phyloP scores from a whole-genome alignment of 371 early-diverging fungal genomes.

The Apophysomyces trapeziformis region DNA sequence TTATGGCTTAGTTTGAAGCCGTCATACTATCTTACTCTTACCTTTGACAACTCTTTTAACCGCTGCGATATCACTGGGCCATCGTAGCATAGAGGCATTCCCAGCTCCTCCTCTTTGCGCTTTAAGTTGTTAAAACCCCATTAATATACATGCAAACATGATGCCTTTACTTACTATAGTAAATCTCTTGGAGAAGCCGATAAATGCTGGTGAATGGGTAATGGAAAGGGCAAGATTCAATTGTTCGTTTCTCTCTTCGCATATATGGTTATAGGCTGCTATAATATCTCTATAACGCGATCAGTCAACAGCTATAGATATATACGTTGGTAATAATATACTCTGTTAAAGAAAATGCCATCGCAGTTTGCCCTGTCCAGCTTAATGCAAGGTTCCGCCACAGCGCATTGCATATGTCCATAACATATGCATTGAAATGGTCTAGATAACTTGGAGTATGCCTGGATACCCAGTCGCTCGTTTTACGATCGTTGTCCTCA shows the following conservation, averaged over 20 bases:
- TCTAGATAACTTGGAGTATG: slow-evolving; percentile 52
- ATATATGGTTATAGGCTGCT: slow-evolving; percentile 28
- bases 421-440: slow-evolving; percentile 61
- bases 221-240: slow-evolving; percentile 44
- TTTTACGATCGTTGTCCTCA: slow-evolving; percentile 37
- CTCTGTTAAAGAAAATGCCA: slow-evolving; percentile 49
- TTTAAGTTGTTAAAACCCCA: neutral
- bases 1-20: neutral
- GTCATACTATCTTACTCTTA: slow-evolving; percentile 19
- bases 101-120: slow-evolving; percentile 18
- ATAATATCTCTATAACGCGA: slow-evolving; percentile 31
- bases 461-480: slow-evolving; percentile 36
- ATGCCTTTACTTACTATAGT: slow-evolving; percentile 23
- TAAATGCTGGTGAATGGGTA: slow-evolving; percentile 50
- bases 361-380: slow-evolving; percentile 35
- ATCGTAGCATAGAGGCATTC: slow-evolving; percentile 14
- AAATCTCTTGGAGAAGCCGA: slow-evolving; percentile 53
- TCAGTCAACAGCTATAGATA: neutral
- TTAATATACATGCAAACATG: neutral
- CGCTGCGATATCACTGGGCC: slow-evolving; percentile 31
- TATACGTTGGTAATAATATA: slow-evolving; percentile 23
- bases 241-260: slow-evolving; percentile 37
- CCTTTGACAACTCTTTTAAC: slow-evolving; percentile 33
- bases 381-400: slow-evolving; percentile 57
- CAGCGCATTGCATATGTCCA: slow-evolving; percentile 60